Evolutionary conservation across 208 protist genomes (phyloP), one percentile per base, ranked within the genome.

Genomic region (Leishmania arabica): DNA sequence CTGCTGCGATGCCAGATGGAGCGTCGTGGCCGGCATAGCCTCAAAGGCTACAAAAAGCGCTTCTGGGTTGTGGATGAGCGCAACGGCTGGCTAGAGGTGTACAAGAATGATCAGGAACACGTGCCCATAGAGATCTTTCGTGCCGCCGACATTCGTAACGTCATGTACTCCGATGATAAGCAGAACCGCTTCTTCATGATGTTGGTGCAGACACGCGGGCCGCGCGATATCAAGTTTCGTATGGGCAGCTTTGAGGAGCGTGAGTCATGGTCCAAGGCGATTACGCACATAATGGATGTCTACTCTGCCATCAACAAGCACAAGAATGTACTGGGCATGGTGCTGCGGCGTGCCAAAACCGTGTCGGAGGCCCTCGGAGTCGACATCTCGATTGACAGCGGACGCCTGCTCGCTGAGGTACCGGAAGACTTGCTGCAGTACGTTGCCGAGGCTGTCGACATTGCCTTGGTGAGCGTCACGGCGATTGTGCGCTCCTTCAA

Each of bases 101-200:
- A 96, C 87, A 95, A 94, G 76, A 96, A 97, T 86, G 95, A 97
- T 76, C 93, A 96, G 80, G 86, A 87, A 15, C 85, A 90, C 65
- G 80, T 91, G 49, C 89, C 92, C n/a, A 80, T 84, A 75, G 73
- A 87, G 13, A 86, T 84, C 15, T 86, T 93, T 68, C 74, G 78
- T 24, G 90, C 90, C 5, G 84, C 85, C 0, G 90, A 95, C 58
- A 83, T 97, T 21, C 90, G 90, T 34, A 87, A 87, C 54, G 93
- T 97, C 3, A 82, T 92, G 60, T 94, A 92, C 78, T 84, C 91
- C 0, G 88, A 89, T n/a, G 92, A 91, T 70, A 95, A 93, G 79
- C 88, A 96, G 77, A 96, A 94, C 69, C 89, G 89, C n/a, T 95
- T 93, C 54, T 95, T 90, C 72, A 84, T 91, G 51, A 91, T 97